Evolutionary conservation across 2,329 filamentous ascomycete genomes (phyloP), one percentile per base, ranked within the genome.

Genomic region (Fusarium equiseti): DNA sequence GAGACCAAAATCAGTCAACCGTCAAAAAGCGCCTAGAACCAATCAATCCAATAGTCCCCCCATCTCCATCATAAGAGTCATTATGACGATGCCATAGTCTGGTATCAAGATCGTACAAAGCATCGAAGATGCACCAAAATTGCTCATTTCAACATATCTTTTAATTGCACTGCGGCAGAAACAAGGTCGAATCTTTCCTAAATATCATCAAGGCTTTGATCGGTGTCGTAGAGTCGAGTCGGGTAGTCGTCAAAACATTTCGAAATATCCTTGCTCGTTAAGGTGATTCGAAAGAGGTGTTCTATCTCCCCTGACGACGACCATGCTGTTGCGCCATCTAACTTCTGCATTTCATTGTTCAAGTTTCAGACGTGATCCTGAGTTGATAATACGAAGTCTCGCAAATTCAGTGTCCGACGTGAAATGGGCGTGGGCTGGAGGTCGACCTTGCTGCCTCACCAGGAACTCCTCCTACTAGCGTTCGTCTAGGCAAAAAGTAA

Each of bases 401-500:
- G 70, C 84, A 81, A 45, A 85, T 79, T 75, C 85, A 79, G 70
- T 81, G 87, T 75, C 58, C 74, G 61, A 66, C 77, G 71, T 67
- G 76, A 74, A 63, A 80, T 75, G 52, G 80, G 76, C 72, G 81
- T 74, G 68, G 78, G 73, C 63, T 82, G 81, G 66, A 72, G 32
- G 52, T 86, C 83, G 63, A 80, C 72, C 64, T 87, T 85, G 73
- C 79, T 82, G 76, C 84, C 86, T 59, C 81, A 80, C 56, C 83
- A 79, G 76, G 83, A 86, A 79, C 85, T 87, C 67, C 79, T 79
- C 63, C 79, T 79, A 73, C 83, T 84, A 63, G 82, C 81, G 75
- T 89, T 89, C 65, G 86, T 86, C 80, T 89, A 87, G 59, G 89
- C 83, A 48, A 90, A 81, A 56, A 90, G 81, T 75, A 89, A 79